Base-by-base conservation (phyloP, 805 yeast species). In the Lachancea kluyveri region DNA sequence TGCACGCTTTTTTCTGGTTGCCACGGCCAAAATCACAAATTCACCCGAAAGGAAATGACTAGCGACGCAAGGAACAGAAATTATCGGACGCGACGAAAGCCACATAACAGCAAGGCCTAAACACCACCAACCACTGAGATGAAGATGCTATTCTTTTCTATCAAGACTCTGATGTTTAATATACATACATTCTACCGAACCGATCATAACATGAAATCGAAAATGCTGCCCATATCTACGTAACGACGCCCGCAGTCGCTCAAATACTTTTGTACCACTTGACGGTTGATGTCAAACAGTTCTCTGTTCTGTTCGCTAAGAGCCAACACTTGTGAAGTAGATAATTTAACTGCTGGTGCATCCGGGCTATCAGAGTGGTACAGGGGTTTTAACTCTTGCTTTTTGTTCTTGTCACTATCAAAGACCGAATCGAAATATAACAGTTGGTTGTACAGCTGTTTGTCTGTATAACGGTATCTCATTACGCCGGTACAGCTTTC, bases 211-310 rank as follows among this genome's bases (percentile, higher is more conserved):
- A 74, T 72, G 42, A 72, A 74, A 30, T 70, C 79, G 57, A 88
- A 88, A n/a, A 88, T 77, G 14, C 73, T 62, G 6, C 77, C 77
- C 83, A 90, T 77, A 52, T 85, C 83, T 30, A 88, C 96, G 57
- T 77, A 87, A 30, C 96, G 69, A 44, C 96, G 77, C 4, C 95
- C 96, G 60, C 90, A 82, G 40, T 82, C 82, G 31, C 67, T 66
- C 43, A 90, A 59, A 47, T 88, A 90, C 56, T 77, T 77, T 42
- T 75, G 72, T 1, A 82, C 82, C 2, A 85, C 79, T 8, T 65
- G 62, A 28, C 70, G 65, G 40, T 74, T 72, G 5, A 59, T 45
- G 11, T 57, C 70, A 46, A 87, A 79, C 13, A 72, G 47, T 8
- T 62, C 75, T 31, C 87, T 64, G 50, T 86, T 88, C 48, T 82